Conservation (phyloP, 768 basidiomycete species). For the Floccularia luteovirens region DNA sequence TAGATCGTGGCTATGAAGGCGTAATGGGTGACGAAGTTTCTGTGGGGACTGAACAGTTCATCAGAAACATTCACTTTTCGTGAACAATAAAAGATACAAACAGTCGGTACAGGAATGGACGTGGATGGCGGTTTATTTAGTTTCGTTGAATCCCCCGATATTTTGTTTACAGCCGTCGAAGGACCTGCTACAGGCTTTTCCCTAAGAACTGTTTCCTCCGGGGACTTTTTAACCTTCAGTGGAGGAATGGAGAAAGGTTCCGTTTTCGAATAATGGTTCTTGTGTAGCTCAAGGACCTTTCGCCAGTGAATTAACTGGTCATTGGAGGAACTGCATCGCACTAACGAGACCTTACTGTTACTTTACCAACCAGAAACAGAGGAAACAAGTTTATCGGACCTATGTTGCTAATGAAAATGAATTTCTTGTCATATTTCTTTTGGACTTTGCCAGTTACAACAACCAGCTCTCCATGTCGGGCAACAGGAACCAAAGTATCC, state of each 20-base stretch:
- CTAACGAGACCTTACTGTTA: conserved; percentile 20
- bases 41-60: conserved; percentile 20
- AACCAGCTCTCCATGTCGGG: conserved; percentile 38
- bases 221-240: too few relatives aligned
- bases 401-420: conserved; percentile 41
- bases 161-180: too few relatives aligned
- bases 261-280: conserved; percentile 36
- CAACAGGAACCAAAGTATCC: conserved; percentile 20
- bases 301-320: conserved; percentile 57
- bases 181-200: too few relatives aligned
- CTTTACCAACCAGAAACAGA: conserved; percentile 1
- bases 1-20: conserved; percentile 58
- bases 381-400: conserved; percentile 25
- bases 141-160: too few relatives aligned
- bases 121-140: too few relatives aligned
- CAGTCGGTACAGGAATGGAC: conserved; percentile 7
- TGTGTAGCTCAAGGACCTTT: conserved; percentile 44
- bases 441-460: conserved; percentile 38
- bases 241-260: conserved; percentile 47
- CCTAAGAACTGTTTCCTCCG: too few relatives aligned
- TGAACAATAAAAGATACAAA: conserved; percentile 3
- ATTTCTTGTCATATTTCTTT: conserved; percentile 30
- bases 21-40: conserved; percentile 67
- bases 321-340: conserved; percentile 37
- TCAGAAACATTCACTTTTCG: neutral